Evolutionary conservation across 179 eudicot genomes (phyloP).

Genomic region (Heliamphora pulchella): DNA sequence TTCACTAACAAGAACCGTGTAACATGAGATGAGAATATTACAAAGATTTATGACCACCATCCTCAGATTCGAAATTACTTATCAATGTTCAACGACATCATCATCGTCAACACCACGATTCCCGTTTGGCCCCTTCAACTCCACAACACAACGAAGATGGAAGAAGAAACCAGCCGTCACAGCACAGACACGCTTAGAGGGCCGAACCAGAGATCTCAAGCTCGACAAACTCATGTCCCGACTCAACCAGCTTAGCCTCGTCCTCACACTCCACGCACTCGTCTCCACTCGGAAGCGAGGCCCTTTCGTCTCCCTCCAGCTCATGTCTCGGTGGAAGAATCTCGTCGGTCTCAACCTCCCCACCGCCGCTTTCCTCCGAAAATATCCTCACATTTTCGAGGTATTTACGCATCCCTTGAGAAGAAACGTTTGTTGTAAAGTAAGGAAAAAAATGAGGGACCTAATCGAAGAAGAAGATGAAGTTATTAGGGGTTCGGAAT

Average conservation of each 20-base stretch:
- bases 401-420: constrained; percentile 52
- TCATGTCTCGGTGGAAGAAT: constrained; percentile 55
- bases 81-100: not conserved
- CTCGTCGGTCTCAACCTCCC: constrained; percentile 46
- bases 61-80: not conserved
- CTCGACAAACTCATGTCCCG: constrained; percentile 38
- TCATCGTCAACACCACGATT: constrained; percentile 6
- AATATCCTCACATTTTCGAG: constrained; percentile 59
- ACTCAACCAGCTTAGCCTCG: constrained; percentile 38
- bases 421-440: constrained; percentile 50
- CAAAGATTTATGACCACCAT: not conserved
- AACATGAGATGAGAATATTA: not conserved
- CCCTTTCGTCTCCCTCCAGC: constrained; percentile 50
- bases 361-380: constrained; percentile 38
- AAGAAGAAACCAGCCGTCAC: constrained; percentile 48
- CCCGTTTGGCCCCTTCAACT: constrained; percentile 51
- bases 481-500: constrained; percentile 28
- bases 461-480: constrained; percentile 45
- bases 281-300: constrained; percentile 38
- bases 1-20: too few species aligned
- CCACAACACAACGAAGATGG: constrained; percentile 47
- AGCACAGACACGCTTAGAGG: constrained; percentile 65
- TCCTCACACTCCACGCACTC: constrained; percentile 48
- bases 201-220: constrained; percentile 52
- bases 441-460: constrained; percentile 34